Evolutionary conservation across 345 rosid genomes (phyloP).

Genomic region (Mallotus nudiflorus): DNA sequence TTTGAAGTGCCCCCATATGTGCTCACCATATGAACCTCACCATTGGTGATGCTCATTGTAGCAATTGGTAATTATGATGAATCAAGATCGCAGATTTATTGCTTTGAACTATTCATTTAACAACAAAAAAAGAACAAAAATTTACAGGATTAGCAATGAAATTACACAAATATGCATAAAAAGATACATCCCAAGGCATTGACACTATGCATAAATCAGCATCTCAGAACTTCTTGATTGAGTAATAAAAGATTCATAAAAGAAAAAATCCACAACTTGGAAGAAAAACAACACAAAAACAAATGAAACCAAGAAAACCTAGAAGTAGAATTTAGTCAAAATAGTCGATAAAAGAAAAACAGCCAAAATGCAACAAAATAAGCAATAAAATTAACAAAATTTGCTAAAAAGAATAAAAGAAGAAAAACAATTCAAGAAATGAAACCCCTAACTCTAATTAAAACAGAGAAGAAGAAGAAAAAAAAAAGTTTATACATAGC

Average conservation of each 20-base stretch:
- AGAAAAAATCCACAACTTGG: background rate
- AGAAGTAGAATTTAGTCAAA: background rate
- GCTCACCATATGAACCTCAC: background rate
- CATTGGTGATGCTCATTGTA: slow-evolving; percentile 15
- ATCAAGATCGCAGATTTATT: slow-evolving; percentile 1
- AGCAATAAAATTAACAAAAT: background rate
- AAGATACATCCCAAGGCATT: background rate
- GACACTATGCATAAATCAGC: background rate
- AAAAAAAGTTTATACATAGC: background rate
- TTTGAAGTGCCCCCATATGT: slow-evolving; percentile 6
- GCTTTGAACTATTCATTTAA: background rate
- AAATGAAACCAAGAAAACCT: background rate
- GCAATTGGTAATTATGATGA: background rate
- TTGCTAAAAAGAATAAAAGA: background rate
- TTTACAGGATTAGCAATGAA: background rate
- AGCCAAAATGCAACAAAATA: background rate
- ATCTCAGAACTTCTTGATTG: background rate
- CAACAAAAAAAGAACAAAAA: background rate
- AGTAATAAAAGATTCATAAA: too few species aligned
- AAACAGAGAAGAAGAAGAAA: background rate
- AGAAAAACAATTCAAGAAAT: too few species aligned
- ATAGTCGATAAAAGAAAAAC: too few species aligned
- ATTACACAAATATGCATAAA: background rate
- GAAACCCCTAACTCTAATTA: background rate
- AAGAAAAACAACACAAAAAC: background rate